Evolutionary conservation across 2,329 filamentous ascomycete genomes (phyloP), one percentile per base, ranked within the genome.

Genomic region (Cladosporium sp.): DNA sequence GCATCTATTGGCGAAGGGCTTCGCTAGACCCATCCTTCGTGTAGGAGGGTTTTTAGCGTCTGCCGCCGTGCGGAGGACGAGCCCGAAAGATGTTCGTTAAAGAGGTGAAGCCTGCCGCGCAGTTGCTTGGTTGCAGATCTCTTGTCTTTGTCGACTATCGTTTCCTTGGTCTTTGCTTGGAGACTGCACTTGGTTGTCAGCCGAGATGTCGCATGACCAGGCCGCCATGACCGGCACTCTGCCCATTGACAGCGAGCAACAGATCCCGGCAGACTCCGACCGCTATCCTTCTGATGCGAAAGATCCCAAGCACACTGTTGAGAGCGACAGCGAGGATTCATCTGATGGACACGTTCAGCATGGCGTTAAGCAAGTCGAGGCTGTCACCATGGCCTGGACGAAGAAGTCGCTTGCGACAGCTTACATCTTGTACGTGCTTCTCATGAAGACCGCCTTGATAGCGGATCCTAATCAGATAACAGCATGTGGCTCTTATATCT

Each of bases 311-410:
- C 40, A 35, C 8, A 43, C 38, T 28, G 33, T 43, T 16, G 37
- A 43, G 32, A 40, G 43, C 38, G 42, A 13, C 14, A 22, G n/a
- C 48, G 43, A 40, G 13, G 48, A 50, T 10, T 4, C 35, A 8
- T 32, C 40, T 5, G 38, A 42, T 14, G 40, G 43, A 3, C 31
- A 41, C n/a, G 48, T 40, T 18, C 48, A 50, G 18, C 55, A 64
- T 37, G 72, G 71, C 55, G 66, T 73, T 3, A 64, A 71, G 59
- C 64, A 66, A 22, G 65, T 68, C 10, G 64, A 72, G 49, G 71
- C 72, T 22, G 69, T 71, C 32, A 73, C 71, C 0, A 59, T 68
- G 14, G 66, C 70, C 6, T 74, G 72, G 72, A 63, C 59, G 44
- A 69, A 66, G 56, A 62, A 62, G 45, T 65, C 67, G 1, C 58